Base-by-base conservation (phyloP, 495 filamentous ascomycete species). In the Astrocystis sublimbata region DNA sequence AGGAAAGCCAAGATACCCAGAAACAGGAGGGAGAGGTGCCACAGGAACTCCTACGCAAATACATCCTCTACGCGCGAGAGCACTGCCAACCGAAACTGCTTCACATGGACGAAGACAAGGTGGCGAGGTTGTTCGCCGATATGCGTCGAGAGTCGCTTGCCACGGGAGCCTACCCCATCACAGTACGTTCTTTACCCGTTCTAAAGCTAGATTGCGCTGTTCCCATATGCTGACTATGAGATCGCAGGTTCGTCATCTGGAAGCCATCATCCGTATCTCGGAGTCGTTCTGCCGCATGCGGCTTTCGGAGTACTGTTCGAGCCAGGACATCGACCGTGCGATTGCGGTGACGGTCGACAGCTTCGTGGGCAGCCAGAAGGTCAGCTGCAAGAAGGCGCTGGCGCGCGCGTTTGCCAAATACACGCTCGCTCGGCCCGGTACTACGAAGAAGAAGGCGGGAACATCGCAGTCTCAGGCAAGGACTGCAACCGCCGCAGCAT, bases 371-470 rank as follows among this genome's bases (percentile, higher is more conserved):
- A 92, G 89, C 62, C 96, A 99, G 75, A 99, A 99, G 79, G 88
- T 98, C 67, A 93, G 89, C 80, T 92, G 90, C 78, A 99, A 98
- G 87, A 97, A 97, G 83, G 92, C 94, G 30, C 85, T 99, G 55
- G 91, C 91, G 10, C 83, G 96, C 60, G 93, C 96, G 15, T 99
- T 99, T 85, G 93, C 96, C 62, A 99, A 99, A 84, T 99, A 97
- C 61, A 86, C 85, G 2, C 73, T 87, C 36, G 77, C 79, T 6
- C 68, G 80, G 66, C 80, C 79, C 0, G 75, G 77, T 26, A 59
- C 54, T 21, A 43, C 10, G 2, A 40, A 38, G 21, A 64, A 58
- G 23, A 65, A 53, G 51, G 59, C 57, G 33, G 61, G 64, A 1
- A 64, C 54, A 26, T 58, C 61, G 30, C 63, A 66, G 26, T 12